phyloP scores from a whole-genome alignment of 345 rosid genomes.

The Draba incana region DNA sequence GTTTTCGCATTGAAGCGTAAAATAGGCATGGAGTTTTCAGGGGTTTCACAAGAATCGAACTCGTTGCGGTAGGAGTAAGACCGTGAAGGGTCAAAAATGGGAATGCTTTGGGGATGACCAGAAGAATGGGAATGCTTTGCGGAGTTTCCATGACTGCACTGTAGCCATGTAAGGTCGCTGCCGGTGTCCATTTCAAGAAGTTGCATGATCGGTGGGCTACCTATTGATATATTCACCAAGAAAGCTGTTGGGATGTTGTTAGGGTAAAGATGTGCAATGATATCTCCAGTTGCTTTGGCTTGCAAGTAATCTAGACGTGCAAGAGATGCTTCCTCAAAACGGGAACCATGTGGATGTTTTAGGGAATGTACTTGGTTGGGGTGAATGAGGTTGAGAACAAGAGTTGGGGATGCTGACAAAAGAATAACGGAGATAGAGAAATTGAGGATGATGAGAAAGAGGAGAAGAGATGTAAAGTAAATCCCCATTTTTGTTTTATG shows the following conservation, averaged over 20 bases:
- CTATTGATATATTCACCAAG: conserved; percentile 30
- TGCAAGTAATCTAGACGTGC: conserved; percentile 11
- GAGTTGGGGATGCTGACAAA: conserved; percentile 9
- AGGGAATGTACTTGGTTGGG: neutral
- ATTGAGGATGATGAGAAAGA: neutral
- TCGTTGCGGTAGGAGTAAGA: neutral
- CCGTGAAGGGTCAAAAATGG: conserved; percentile 5
- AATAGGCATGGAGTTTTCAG: neutral
- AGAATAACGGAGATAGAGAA: neutral
- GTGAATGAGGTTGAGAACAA: conserved; percentile 14
- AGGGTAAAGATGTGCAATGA: conserved; percentile 8
- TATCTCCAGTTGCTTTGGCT: conserved; percentile 11
- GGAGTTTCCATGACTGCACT: neutral
- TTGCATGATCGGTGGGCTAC: conserved; percentile 22
- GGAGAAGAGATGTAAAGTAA: neutral
- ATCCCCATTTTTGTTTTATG: neutral
- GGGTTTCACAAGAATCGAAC: neutral
- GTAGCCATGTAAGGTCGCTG: conserved; percentile 22
- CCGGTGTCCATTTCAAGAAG: conserved; percentile 15
- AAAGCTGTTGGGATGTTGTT: neutral
- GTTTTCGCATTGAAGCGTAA: neutral
- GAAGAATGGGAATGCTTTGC: conserved; percentile 2
- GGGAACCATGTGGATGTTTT: neutral
- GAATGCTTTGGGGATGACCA: neutral
- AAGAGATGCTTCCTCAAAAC: neutral